Conservation (phyloP, 2,329 filamentous ascomycete species). For the Trichoderma sp. region DNA sequence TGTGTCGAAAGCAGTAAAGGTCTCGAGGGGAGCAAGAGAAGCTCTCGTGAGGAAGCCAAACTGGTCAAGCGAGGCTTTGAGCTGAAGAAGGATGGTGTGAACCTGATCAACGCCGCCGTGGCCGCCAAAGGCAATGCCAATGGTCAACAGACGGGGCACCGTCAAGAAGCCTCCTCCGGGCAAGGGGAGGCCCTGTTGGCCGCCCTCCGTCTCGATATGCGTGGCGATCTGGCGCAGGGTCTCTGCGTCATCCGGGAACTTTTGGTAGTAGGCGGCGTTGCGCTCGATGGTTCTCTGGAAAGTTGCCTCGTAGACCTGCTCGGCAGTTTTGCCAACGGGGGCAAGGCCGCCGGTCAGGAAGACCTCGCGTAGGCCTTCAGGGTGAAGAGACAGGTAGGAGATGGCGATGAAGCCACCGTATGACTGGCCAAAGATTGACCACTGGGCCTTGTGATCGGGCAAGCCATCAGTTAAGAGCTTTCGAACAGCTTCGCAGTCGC, state of each 20-base stretch:
- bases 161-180: constrained; percentile 73
- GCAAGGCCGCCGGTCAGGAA: constrained; percentile 84
- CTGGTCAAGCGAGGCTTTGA: constrained; percentile 69
- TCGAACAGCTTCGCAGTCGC: constrained; percentile 83
- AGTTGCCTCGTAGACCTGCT: constrained; percentile 71
- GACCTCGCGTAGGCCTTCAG: constrained; percentile 73
- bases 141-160: constrained; percentile 68
- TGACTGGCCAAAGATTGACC: constrained; percentile 85
- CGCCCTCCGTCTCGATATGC: constrained; percentile 60
- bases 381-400: constrained; percentile 79
- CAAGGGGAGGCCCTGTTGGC: constrained; percentile 48
- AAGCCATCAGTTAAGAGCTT: constrained; percentile 68
- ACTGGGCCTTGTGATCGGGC: constrained; percentile 67
- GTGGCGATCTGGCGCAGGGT: constrained; percentile 64
- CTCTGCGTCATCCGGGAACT: constrained; percentile 77
- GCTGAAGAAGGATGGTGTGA: constrained; percentile 70
- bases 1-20: constrained; percentile 66
- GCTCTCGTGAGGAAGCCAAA: constrained; percentile 74
- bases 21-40: constrained; percentile 67
- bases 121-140: constrained; percentile 75
- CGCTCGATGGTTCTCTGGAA: constrained; percentile 68
- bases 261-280: constrained; percentile 76
- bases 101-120: constrained; percentile 74
- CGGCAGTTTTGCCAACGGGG: constrained; percentile 67
- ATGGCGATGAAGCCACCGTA: constrained; percentile 86